These are phyloP conservation scores for Coprinopsis sp. DNA, from an alignment of 768 basidiomycete species.

Conservation along the genomic window DNA sequence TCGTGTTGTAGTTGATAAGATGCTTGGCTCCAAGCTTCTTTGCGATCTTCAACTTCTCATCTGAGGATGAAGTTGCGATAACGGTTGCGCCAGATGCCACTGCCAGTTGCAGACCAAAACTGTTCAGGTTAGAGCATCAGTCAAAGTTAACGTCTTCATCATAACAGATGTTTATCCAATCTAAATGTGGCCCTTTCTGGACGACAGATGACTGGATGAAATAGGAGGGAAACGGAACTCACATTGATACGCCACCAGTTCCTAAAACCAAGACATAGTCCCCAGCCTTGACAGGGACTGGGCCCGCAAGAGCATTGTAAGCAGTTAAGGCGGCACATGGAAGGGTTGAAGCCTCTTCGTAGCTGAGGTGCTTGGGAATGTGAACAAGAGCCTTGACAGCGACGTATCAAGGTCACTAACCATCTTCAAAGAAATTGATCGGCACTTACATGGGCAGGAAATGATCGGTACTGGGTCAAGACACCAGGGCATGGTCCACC, in stretches of 20 bases:
- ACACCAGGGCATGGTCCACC: conserved; percentile 50
- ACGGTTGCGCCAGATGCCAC: conserved; percentile 59
- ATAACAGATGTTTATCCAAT: too few relatives aligned
- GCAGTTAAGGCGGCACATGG: conserved; percentile 63
- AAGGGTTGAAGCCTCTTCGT: conserved; percentile 61
- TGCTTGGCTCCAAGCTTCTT: conserved; percentile 48
- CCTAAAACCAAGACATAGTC: conserved; percentile 54
- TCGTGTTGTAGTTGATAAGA: conserved; percentile 58
- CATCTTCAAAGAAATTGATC: neutral
- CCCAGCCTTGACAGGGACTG: conserved; percentile 48
- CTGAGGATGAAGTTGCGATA: conserved; percentile 64
- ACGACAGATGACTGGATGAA: too few relatives aligned
- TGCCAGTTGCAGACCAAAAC: conserved; percentile 58
- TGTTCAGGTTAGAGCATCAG: conserved; percentile 12
- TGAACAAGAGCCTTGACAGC: conserved; percentile 38
- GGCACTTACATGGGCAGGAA: conserved; percentile 19
- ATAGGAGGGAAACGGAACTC: conserved; percentile 9
- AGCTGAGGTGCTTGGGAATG: conserved; percentile 53
- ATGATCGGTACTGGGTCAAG: conserved; percentile 49
- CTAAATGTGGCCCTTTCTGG: too few relatives aligned
- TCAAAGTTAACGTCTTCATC: too few relatives aligned
- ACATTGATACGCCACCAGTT: conserved; percentile 56
- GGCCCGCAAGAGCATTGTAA: conserved; percentile 53
- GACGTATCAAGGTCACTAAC: neutral
- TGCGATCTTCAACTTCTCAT: conserved; percentile 54